Evolutionary conservation across 2,329 filamentous ascomycete genomes (phyloP).

Genomic region (Sarocladiaceae sp.): DNA sequence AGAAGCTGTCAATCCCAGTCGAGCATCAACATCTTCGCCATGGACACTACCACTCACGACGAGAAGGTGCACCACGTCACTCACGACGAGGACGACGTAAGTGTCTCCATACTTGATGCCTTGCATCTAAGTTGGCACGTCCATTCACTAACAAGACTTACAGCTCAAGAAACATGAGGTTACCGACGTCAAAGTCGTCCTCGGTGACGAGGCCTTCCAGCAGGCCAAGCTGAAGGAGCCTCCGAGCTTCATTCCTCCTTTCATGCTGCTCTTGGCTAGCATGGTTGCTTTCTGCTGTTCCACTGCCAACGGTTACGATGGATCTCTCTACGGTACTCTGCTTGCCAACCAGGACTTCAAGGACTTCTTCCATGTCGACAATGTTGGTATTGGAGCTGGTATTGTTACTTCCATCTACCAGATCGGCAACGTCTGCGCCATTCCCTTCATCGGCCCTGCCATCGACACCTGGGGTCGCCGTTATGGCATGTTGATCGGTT

Average conservation of each 20-base stretch:
- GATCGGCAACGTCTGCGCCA: conserved; percentile 41
- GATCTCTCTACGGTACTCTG: conserved; percentile 43
- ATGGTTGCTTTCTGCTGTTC: conserved; percentile 42
- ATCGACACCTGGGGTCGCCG: conserved; percentile 42
- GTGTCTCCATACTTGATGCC: no score
- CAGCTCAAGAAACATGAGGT: no score
- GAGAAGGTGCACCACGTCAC: no score
- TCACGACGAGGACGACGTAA: no score
- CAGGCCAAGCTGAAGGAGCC: conserved; percentile 50
- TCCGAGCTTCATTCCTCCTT: conserved; percentile 26
- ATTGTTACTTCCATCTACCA: conserved; percentile 44
- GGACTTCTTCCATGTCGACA: conserved; percentile 26
- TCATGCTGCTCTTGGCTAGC: conserved; percentile 35
- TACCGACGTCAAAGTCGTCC: conserved; percentile 14
- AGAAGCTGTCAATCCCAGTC: no score
- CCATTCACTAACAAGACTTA: no score
- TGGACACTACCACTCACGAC: no score
- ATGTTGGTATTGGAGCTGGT: conserved; percentile 27
- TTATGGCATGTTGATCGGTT: conserved; percentile 39
- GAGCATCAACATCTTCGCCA: no score
- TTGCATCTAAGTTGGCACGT: no score
- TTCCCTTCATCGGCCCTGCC: conserved; percentile 40
- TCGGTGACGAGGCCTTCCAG: conserved; percentile 29
- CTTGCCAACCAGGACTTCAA: conserved; percentile 23
- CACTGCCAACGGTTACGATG: conserved; percentile 26